Evolutionary conservation across 2,329 filamentous ascomycete species (phyloP).

Genomic region (Mollisiaceae sp.): DNA sequence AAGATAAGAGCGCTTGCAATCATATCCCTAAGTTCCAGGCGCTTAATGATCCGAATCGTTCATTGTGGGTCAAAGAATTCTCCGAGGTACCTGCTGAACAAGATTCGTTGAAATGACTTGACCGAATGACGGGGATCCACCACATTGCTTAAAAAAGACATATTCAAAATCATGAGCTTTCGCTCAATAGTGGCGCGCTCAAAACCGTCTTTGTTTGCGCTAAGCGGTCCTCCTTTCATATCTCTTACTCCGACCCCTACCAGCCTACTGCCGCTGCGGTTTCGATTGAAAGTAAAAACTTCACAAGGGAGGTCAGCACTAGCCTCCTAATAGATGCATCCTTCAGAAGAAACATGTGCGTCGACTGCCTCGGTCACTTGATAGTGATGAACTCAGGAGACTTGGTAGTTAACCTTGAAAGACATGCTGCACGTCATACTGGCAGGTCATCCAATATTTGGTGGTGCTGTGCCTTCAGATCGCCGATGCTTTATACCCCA

Average conservation of each 20-base stretch:
- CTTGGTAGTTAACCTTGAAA: background rate
- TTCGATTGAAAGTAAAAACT: background rate
- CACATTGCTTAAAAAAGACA: background rate
- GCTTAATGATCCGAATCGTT: background rate
- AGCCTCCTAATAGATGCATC: background rate
- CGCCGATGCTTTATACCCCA: background rate
- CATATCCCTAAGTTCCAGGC: background rate
- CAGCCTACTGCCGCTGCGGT: background rate
- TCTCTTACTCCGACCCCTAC: background rate
- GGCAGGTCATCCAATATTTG: slow-evolving; percentile 1
- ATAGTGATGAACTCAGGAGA: background rate
- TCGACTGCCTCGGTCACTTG: background rate
- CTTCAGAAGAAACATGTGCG: background rate
- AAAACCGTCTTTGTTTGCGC: background rate
- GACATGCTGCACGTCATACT: background rate
- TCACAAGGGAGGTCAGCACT: background rate
- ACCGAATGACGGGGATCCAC: background rate
- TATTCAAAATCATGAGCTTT: background rate
- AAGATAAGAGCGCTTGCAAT: background rate
- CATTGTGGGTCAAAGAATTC: background rate
- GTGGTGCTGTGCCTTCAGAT: background rate
- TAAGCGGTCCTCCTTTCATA: background rate
- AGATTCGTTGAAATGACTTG: background rate
- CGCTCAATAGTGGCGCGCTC: no score
- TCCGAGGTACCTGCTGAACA: background rate